Evolutionary conservation across 352 stramenopile species (phyloP).

Genomic region (Globisporangium irregulare): DNA sequence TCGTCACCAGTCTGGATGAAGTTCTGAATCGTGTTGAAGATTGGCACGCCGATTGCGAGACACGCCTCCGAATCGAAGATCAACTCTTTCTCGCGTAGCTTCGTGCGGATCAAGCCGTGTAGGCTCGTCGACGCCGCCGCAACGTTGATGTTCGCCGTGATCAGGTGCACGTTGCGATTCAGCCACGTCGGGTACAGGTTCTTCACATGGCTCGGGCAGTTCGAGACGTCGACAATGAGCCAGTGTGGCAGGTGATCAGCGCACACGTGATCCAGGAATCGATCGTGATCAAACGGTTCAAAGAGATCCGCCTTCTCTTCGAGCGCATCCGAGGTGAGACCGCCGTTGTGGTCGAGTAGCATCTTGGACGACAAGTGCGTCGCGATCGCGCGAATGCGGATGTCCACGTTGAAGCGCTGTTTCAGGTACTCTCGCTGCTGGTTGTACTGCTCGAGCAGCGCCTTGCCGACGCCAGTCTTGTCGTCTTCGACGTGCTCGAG

Average conservation of each 20-base stretch:
- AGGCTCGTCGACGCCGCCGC: conserved; percentile 68
- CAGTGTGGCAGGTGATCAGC: conserved; percentile 88
- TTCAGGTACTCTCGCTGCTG: conserved; percentile 82
- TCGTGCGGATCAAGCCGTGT: conserved; percentile 69
- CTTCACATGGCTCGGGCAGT: conserved; percentile 77
- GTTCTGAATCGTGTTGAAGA: conserved; percentile 92
- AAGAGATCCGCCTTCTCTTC: conserved; percentile 17
- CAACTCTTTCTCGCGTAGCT: conserved; percentile 81
- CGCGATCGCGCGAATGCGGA: conserved; percentile 75
- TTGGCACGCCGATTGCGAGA: conserved; percentile 83
- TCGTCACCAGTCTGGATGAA: conserved; percentile 92
- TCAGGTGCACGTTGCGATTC: conserved; percentile 87
- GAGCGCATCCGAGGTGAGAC: conserved; percentile 48
- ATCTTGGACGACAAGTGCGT: conserved; percentile 58
- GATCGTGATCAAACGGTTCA: conserved; percentile 54
- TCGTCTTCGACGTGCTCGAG: conserved; percentile 55
- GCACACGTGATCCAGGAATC: conserved; percentile 79
- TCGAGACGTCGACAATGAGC: conserved; percentile 94
- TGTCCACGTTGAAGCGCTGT: conserved; percentile 82
- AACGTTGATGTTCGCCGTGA: conserved; percentile 92
- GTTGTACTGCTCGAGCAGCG: conserved; percentile 86
- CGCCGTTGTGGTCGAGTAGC: conserved; percentile 62
- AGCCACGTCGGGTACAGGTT: conserved; percentile 90
- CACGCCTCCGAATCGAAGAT: conserved; percentile 86
- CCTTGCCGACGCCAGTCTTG: conserved; percentile 64